Evolutionary conservation across 1,284 basidiomycete genomes (phyloP).

Genomic region (Gastroboletus turbinatus): DNA sequence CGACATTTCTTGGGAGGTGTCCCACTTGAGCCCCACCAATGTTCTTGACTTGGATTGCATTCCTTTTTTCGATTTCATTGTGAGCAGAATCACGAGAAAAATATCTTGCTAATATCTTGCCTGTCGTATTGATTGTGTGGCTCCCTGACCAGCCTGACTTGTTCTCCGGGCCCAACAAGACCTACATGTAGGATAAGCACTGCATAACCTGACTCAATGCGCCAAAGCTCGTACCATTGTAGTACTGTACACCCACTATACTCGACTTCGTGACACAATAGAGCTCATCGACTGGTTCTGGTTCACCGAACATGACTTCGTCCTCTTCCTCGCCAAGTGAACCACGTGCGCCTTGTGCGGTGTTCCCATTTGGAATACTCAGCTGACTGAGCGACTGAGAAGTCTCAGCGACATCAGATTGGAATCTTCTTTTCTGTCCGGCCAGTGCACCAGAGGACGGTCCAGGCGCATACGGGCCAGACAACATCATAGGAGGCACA

Average conservation of each 20-base stretch:
- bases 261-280: slow-evolving; percentile 60
- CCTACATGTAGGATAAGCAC: slow-evolving; percentile 40
- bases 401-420: slow-evolving; percentile 25
- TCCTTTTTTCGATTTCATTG: slow-evolving; percentile 43
- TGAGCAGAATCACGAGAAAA: not conserved
- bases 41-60: slow-evolving; percentile 80
- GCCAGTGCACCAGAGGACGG: slow-evolving; percentile 11
- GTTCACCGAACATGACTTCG: slow-evolving; percentile 41
- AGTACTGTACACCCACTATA: slow-evolving; percentile 83
- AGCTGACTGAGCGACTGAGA: slow-evolving; percentile 3
- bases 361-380: slow-evolving; percentile 12
- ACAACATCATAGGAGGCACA: not conserved
- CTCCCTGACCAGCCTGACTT: slow-evolving; percentile 72
- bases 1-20: slow-evolving; percentile 69
- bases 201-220: not conserved
- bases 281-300: slow-evolving; percentile 60
- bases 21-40: slow-evolving; percentile 75
- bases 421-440: slow-evolving; percentile 40
- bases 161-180: slow-evolving; percentile 73
- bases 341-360: slow-evolving; percentile 5
- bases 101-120: slow-evolving; percentile 35
- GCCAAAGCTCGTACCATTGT: slow-evolving; percentile 49
- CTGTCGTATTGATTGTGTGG: slow-evolving; percentile 68
- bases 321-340: slow-evolving; percentile 38
- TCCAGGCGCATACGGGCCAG: slow-evolving; percentile 2